phyloP scores from a whole-genome alignment of 768 basidiomycete genomes.

The Paxillus rubicundulus region DNA sequence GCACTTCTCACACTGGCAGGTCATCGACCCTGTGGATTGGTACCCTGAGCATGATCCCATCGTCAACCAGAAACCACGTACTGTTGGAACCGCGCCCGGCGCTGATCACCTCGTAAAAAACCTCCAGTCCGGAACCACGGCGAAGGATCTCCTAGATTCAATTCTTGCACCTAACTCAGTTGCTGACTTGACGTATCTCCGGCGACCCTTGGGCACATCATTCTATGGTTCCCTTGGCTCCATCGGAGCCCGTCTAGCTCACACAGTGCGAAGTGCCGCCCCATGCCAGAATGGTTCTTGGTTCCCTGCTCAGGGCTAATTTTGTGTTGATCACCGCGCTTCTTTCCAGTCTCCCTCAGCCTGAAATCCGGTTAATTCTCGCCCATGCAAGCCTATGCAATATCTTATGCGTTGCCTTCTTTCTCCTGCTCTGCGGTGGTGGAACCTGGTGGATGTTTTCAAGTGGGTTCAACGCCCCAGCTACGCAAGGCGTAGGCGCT shows the following conservation, averaged over 20 bases:
- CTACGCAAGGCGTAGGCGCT: not conserved
- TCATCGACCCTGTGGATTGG: slow-evolving; percentile 23
- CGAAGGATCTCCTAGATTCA: slow-evolving; percentile 26
- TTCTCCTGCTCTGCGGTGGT: slow-evolving; percentile 1
- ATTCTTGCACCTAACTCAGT: slow-evolving; percentile 20
- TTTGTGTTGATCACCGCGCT: not conserved
- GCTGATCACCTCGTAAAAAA: slow-evolving; percentile 4
- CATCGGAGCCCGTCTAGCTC: slow-evolving; percentile 21
- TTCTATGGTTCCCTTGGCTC: slow-evolving; percentile 27
- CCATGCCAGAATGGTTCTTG: slow-evolving; percentile 18
- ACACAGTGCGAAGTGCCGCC: slow-evolving; percentile 16
- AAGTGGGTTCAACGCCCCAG: not conserved
- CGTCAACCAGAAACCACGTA: slow-evolving; percentile 26
- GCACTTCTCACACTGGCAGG: slow-evolving; percentile 4
- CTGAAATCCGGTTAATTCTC: not conserved
- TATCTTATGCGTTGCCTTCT: not conserved
- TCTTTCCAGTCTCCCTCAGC: not conserved
- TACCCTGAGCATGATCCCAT: slow-evolving; percentile 32
- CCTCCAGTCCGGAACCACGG: slow-evolving; percentile 14
- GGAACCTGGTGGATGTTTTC: not conserved
- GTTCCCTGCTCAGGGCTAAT: slow-evolving; percentile 21
- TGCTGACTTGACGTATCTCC: slow-evolving; percentile 2
- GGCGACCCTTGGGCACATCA: slow-evolving; percentile 17
- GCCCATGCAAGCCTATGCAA: not conserved
- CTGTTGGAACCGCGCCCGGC: slow-evolving; percentile 30